Base-by-base conservation (phyloP, 2,329 filamentous ascomycete genomes). In the Fusarium tupiense region DNA sequence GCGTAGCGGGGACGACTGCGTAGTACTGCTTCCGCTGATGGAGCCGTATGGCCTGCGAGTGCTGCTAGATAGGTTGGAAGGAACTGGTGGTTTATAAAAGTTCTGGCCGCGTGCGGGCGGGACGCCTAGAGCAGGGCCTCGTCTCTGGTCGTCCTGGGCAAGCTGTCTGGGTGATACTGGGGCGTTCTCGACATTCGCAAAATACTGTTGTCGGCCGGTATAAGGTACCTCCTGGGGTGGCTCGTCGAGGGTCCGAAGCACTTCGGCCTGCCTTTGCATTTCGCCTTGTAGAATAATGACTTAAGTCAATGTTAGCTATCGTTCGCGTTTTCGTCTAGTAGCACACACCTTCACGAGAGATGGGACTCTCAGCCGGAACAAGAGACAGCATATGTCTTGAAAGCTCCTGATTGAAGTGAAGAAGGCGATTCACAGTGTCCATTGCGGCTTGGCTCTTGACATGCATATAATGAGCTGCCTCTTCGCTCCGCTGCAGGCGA, bases 131-230 rank as follows among this genome's bases (percentile, higher is more conserved):
- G 92, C 94, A 31, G 88, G 88, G 56, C 93, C 89, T 69, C 95
- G 91, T 73, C 95, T 92, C 62, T 91, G 90, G 68, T 98, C 96
- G 78, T 98, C 95, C 79, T 95, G 93, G 16, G 95, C 91, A 74
- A 95, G 85, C 83, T 98, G 95, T 72, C 95, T 91, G 26, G 96
- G 96, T 46, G 96, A 98, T 44, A 98, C 89, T 17, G 95, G 95
- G 3, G 92, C 89, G 69, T 93, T 91, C 72, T 95, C 93, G 31
- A 93, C 84, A 75, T 87, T 89, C 49, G 89, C 85, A 75, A 94
- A 91, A 82, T 91, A 93, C 54, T 89, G 88, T 71, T 90, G 91
- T 69, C 91, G 90, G 70, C 88, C 89, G 38, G 89, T 93, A 69
- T 92, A 91, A 22, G 91, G 88, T 69, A 86, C 86, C 67, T 97